phyloP scores from a whole-genome alignment of 352 stramenopile species.

The Peronospora destructor region DNA sequence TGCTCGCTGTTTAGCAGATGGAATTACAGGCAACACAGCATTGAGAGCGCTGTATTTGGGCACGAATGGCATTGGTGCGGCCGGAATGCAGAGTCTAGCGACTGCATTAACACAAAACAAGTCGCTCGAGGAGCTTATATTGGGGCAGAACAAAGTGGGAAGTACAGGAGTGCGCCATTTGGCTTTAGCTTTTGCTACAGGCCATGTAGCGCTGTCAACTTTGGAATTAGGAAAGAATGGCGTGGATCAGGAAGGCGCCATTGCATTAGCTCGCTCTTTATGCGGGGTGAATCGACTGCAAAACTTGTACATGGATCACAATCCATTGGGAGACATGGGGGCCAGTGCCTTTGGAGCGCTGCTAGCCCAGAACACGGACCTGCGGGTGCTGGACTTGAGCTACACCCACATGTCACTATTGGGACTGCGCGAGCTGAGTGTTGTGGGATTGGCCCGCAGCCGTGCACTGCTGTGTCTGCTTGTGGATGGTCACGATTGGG shows the following conservation, averaged over 20 bases:
- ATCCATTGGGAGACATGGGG: constrained; percentile 69
- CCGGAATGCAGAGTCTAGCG: constrained; percentile 53
- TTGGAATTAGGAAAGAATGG: constrained; percentile 76
- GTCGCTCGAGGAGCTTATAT: constrained; percentile 57
- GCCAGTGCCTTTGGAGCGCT: constrained; percentile 60
- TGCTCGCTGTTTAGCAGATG: constrained; percentile 40
- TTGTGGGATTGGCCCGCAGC: constrained; percentile 56
- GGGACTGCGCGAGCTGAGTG: constrained; percentile 59
- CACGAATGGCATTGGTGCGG: constrained; percentile 70
- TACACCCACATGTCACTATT: constrained; percentile 78
- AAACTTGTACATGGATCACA: constrained; percentile 83
- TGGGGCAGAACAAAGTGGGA: constrained; percentile 74
- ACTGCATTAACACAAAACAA: constrained; percentile 50
- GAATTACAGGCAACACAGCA: constrained; percentile 42
- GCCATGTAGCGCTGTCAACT: constrained; percentile 47
- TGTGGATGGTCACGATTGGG: constrained; percentile 77
- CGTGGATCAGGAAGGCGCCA: constrained; percentile 58
- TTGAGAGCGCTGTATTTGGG: constrained; percentile 67
- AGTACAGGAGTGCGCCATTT: constrained; percentile 52
- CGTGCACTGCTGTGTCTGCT: constrained; percentile 59
- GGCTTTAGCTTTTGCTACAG: constrained; percentile 48
- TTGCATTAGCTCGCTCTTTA: constrained; percentile 63
- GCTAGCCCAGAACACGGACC: constrained; percentile 58
- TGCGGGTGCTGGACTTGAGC: constrained; percentile 73
- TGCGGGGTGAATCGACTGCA: constrained; percentile 44